A percentile compares a stretch with the other conserved stretches of the same genome.
phyloP scores from a whole-genome alignment of 108 stramenopile genomes.

The Bacterosira constricta region DNA sequence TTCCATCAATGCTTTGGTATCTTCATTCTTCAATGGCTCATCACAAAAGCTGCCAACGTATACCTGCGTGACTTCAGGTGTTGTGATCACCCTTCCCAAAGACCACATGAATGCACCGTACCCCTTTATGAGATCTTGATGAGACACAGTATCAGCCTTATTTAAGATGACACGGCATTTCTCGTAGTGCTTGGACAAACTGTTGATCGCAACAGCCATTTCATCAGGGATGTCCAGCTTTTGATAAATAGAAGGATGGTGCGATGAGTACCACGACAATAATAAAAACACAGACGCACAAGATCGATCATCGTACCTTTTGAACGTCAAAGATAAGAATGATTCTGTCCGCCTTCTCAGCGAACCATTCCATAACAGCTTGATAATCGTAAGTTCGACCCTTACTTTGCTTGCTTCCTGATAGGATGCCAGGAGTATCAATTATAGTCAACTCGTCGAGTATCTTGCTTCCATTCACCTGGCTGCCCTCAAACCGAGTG shows the following conservation, averaged over 20 bases:
- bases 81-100: conserved; percentile 66
- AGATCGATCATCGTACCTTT: no score
- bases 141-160: conserved; percentile 92
- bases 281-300: no score
- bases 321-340: conserved; percentile 90
- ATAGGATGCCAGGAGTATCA: conserved; percentile 75
- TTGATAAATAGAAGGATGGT: no score
- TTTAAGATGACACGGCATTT: conserved; percentile 96
- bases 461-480: conserved; percentile 47
- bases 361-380: conserved; percentile 61
- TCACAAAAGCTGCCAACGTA: conserved; percentile 81
- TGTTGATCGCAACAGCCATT: conserved; percentile 86
- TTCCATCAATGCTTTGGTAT: conserved; percentile 39
- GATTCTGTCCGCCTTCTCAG: conserved; percentile 67
- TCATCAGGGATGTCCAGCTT: conserved; percentile 98
- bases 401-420: conserved; percentile 72
- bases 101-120: conserved; percentile 97
- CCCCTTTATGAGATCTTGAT: conserved; percentile 91
- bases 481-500: conserved; percentile 62
- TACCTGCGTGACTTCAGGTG: conserved; percentile 74
- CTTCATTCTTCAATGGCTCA: conserved; percentile 30
- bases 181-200: conserved; percentile 87
- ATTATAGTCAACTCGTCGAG: conserved; percentile 62
- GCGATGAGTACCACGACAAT: no score
- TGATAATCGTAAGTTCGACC: conserved; percentile 51